phyloP scores from a whole-genome alignment of 1,139 yeast genomes.

The Hanseniaspora uvarum region DNA sequence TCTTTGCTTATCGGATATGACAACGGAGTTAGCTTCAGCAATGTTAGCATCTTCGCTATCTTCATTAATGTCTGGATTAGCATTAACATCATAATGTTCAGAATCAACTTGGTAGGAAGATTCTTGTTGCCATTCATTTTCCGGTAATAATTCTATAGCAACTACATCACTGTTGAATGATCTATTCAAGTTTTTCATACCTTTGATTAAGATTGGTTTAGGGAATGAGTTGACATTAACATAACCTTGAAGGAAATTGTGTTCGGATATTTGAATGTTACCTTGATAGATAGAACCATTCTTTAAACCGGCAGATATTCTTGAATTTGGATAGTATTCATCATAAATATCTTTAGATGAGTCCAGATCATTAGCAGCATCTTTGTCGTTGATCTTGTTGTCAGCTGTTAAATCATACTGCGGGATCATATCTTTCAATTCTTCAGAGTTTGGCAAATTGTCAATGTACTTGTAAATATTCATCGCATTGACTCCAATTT shows the following conservation, averaged over 20 bases:
- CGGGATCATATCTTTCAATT: constrained; percentile 73
- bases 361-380: not conserved
- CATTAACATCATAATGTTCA: constrained; percentile 50
- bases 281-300: constrained; percentile 87
- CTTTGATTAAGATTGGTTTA: constrained; percentile 71
- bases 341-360: constrained; percentile 44
- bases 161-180: constrained; percentile 89
- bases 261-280: constrained; percentile 63
- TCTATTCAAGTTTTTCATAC: constrained; percentile 76
- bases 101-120: constrained; percentile 72
- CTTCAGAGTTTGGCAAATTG: constrained; percentile 63
- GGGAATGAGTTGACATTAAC: constrained; percentile 65
- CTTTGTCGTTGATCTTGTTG: constrained; percentile 22
- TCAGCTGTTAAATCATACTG: constrained; percentile 34
- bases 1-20: constrained; percentile 69
- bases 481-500: constrained; percentile 46
- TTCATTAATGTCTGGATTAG: constrained; percentile 48
- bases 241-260: constrained; percentile 81
- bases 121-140: constrained; percentile 80
- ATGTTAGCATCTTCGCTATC: constrained; percentile 39
- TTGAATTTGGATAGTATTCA: constrained; percentile 67
- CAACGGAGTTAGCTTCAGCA: constrained; percentile 30
- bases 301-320: constrained; percentile 82
- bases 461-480: constrained; percentile 59
- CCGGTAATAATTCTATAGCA: constrained; percentile 79